These are phyloP conservation scores for Colletotrichum chlorophyti DNA, from an alignment of 2,329 filamentous ascomycete species.

Conservation along the genomic window DNA sequence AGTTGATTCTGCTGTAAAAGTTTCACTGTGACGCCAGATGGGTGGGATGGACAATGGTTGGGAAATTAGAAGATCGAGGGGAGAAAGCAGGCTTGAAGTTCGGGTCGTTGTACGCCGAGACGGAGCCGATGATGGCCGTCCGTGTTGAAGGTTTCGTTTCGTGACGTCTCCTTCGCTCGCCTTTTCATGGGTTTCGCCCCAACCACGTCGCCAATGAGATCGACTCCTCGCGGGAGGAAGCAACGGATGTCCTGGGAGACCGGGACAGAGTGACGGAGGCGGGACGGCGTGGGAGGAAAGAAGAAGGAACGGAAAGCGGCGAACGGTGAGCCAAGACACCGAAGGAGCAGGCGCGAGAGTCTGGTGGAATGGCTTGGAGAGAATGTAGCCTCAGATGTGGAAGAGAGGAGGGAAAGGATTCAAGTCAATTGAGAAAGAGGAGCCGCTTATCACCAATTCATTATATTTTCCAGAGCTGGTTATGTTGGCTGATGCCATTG, in stretches of 20 bases:
- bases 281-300: background rate
- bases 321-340: slow-evolving; percentile 5
- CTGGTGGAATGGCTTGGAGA: no score
- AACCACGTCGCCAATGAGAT: background rate
- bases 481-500: slow-evolving; percentile 12
- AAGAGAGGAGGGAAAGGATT: slow-evolving; percentile 1
- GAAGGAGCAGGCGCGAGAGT: no score
- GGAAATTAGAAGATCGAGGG: background rate
- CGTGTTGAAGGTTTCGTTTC: slow-evolving; percentile 14
- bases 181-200: background rate
- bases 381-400: slow-evolving; percentile 8
- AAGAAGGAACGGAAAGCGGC: background rate
- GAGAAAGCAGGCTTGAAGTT: background rate
- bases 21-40: background rate
- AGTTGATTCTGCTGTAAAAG: background rate
- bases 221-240: background rate
- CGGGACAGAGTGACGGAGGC: background rate
- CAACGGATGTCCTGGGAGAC: no score
- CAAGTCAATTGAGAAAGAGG: background rate
- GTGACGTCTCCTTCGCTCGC: slow-evolving; percentile 11
- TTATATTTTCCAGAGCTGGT: slow-evolving; percentile 4
- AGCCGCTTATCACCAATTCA: slow-evolving; percentile 13
- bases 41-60: background rate
- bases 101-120: slow-evolving; percentile 16
- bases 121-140: slow-evolving; percentile 21